phyloP scores from a whole-genome alignment of 164 flowering plant species.

The Stephania cephalantha region DNA sequence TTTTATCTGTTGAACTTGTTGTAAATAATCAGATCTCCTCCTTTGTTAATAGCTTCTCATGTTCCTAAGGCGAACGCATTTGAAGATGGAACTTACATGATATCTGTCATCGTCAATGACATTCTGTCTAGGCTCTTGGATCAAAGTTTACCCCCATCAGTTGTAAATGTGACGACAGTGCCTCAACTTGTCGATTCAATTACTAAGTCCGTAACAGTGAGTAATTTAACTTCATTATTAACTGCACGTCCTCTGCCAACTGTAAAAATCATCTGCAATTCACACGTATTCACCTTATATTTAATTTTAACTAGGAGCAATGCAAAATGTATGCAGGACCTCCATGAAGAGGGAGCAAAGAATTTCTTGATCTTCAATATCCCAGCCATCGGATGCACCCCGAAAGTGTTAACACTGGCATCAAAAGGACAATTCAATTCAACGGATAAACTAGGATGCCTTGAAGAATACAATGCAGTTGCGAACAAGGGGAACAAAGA shows the following conservation, averaged over 20 bases:
- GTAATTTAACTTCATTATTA: neutral
- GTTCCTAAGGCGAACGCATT: slow-evolving; percentile 17
- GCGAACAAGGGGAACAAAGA: slow-evolving; percentile 12
- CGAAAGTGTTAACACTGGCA: slow-evolving; percentile 6
- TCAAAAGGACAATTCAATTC: slow-evolving; percentile 21
- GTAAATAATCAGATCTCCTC: neutral
- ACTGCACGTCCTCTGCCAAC: neutral
- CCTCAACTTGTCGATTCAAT: slow-evolving; percentile 18
- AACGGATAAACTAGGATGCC: slow-evolving; percentile 21
- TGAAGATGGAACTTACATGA: slow-evolving; percentile 18
- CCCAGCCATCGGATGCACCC: slow-evolving; percentile 22
- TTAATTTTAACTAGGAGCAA: too few relatives aligned
- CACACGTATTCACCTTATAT: neutral
- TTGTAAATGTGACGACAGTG: slow-evolving; percentile 15
- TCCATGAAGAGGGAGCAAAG: slow-evolving; percentile 20
- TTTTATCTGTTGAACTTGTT: neutral
- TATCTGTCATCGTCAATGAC: slow-evolving; percentile 19
- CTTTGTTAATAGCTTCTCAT: slow-evolving; percentile 6
- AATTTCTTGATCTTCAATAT: slow-evolving; percentile 22
- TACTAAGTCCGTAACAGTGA: slow-evolving; percentile 18
- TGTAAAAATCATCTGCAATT: neutral
- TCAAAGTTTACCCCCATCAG: slow-evolving; percentile 11
- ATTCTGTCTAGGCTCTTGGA: neutral
- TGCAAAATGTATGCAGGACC: slow-evolving; percentile 14
- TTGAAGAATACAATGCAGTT: slow-evolving; percentile 19